Conservation (phyloP, 148 eudicot species). For the Tetragonia tetragonoides region DNA sequence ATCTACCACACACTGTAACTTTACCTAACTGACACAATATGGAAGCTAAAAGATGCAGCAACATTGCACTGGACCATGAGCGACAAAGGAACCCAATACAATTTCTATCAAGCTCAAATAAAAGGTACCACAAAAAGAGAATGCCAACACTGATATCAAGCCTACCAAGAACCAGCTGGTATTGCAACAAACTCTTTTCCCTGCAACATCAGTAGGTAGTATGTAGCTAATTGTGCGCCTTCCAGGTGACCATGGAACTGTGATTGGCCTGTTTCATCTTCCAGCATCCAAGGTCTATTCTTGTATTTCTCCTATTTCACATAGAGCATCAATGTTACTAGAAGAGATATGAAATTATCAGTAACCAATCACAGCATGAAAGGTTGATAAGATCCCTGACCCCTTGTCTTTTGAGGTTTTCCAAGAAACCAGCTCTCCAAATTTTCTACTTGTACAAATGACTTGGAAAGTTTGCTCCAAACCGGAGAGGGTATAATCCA, state of each 20-base stretch:
- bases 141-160: not conserved
- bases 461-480: no score
- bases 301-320: slow-evolving; percentile 71
- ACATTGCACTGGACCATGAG: not conserved
- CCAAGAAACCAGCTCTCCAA: not conserved
- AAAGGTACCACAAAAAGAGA: not conserved
- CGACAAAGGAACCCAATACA: not conserved
- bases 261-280: slow-evolving; percentile 84
- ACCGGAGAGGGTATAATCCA: no score
- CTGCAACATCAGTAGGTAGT: slow-evolving; percentile 83
- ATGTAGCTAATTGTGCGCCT: slow-evolving; percentile 77
- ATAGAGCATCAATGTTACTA: slow-evolving; percentile 6
- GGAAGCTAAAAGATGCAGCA: not conserved
- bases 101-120: no score
- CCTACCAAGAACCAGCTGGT: slow-evolving; percentile 96
- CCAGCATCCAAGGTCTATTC: slow-evolving; percentile 96
- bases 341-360: slow-evolving; percentile 10
- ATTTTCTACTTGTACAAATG: no score
- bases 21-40: not conserved
- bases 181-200: slow-evolving; percentile 89
- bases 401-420: not conserved
- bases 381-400: not conserved
- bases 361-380: slow-evolving; percentile 12
- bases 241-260: slow-evolving; percentile 84
- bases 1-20: not conserved